Percentiles rank a stretch among this genome's conserved stretches.
phyloP scores from a whole-genome alignment of 306 rosid genomes.

The Medicago arabica region DNA sequence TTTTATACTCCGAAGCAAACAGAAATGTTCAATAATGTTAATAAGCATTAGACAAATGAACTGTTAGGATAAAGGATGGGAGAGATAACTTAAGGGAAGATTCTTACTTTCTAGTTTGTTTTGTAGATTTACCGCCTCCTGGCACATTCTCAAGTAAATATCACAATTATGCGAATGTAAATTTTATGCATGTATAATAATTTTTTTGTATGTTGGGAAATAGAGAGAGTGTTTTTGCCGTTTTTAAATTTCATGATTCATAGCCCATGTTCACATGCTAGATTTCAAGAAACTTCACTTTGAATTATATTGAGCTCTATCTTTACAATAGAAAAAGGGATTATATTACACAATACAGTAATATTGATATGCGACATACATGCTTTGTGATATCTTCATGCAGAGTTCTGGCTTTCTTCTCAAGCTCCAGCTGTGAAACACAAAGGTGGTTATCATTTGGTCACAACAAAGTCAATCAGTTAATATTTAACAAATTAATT shows the following conservation, averaged over 20 bases:
- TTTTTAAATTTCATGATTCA: constrained; percentile 32
- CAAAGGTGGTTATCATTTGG: constrained; percentile 38
- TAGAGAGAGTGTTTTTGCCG: constrained; percentile 7
- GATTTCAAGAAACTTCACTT: constrained; percentile 2
- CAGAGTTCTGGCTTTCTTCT: constrained; percentile 72
- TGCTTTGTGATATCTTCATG: constrained; percentile 75
- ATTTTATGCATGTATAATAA: constrained; percentile 7
- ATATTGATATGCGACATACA: constrained; percentile 52
- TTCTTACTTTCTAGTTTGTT: constrained; percentile 32
- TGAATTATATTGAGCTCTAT: constrained; percentile 27
- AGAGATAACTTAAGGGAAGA: constrained; percentile 30
- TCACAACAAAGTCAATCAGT: constrained; percentile 30
- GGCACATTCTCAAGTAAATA: constrained; percentile 14
- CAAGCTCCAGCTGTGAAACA: constrained; percentile 71
- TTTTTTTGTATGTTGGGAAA: constrained; percentile 21
- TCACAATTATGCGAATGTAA: constrained; percentile 2
- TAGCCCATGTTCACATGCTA: constrained; percentile 20
- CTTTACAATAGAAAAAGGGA: constrained; percentile 15
- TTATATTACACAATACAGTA: constrained; percentile 22
- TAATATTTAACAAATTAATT: constrained; percentile 21
- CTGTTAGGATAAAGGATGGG: neutral
- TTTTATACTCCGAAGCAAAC: constrained; percentile 14
- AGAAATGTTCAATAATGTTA: constrained; percentile 17
- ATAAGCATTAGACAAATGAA: constrained; percentile 22
- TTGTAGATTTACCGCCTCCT: constrained; percentile 18